Base-by-base conservation (phyloP, 2,329 filamentous ascomycete species). In the Exophiala aquamarina region DNA sequence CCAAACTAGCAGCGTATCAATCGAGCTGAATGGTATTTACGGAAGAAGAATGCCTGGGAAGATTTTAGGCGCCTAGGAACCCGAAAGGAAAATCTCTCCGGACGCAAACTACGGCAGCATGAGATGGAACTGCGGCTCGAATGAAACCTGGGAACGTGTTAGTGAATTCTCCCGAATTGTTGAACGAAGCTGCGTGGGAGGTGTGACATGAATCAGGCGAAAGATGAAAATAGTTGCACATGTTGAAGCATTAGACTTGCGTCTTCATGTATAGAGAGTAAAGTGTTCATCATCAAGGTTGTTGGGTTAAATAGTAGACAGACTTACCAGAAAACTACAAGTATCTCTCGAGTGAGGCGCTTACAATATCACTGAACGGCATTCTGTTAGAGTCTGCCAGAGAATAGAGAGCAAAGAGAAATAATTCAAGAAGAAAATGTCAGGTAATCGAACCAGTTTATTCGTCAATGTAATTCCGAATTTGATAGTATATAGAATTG, bases 181-280 rank as follows among this genome's bases (percentile, higher is more conserved):
- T 6, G 11, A 26, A 11, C 23, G 23, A 26, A 6, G 6, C 11
- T 11, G 23, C 11, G 11, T 26, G 23, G 6, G 23, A 6, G 15
- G 19, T n/a, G 18, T 15, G 35, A 20, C 13, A 41, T 17, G 20
- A 39, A 42, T 81, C 78, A 81, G 76, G 70, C 70, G 78, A 81
- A 81, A 81, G 78, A 81, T 81, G 78, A 81, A 80, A 81, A 74
- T 73, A 74, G 74, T 72, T 76, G 78, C 76, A 75, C 72, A 54
- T 64, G 70, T 64, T 68, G 69, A 77, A 76, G 68, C 76, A 79
- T 71, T 63, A 72, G 71, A 36, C 21, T 44, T 63, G 63, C 55
- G 50, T 68, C 75, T 75, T 80, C 75, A 79, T 77, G 70, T 67
- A 81, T 81, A 81, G 78, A 57, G 52, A 80, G 78, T 78, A 74